Base-by-base conservation (phyloP, 2,329 filamentous ascomycete genomes). In the Neonectria sp. region DNA sequence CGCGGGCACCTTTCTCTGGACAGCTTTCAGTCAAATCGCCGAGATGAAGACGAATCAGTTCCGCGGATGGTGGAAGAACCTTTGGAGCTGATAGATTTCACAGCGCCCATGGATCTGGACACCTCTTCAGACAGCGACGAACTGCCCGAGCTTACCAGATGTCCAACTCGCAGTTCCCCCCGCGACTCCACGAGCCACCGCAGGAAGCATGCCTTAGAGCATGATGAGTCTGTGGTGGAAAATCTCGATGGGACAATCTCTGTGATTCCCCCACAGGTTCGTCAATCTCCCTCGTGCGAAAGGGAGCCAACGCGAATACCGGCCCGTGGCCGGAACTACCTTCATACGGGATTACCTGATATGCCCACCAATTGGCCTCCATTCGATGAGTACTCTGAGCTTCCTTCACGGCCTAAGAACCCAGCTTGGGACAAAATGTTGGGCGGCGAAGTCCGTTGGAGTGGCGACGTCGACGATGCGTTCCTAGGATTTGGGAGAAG, bases 321-420 rank as follows among this genome's bases (percentile, higher is more conserved):
- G 2, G 25, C 27, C 27, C n/a, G 29, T 13, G 27, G 37, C 15
- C 37, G 15, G 15, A n/a, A 17, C 37, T 40, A 40, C 37, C 37
- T 17, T 5, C 29, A 11, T 48, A 24, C 43, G 6, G 46, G 55
- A 43, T 11, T 27, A 17, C 15, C 27, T 27, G 46, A 52, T 6
- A 17, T 51, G 13, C 57, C 57, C 27, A 43, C 31, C n/a, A 60
- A 60, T 35, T 52, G 13, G 21, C 57, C 57, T 13, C 57, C 57
- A 12, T 33, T 43, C 3, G 45, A 60, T 6, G 33, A 27, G 33
- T 7, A 11, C 15, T 24, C 6, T n/a, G 9, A 1, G 11, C 21
- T 51, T 27, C 31, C 45, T 33, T 4, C 8, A 11, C 13, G 37
- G 33, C 8, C 21, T 45, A 45, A 60, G 24, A 40, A 33, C 12